These are phyloP conservation scores for Eragrostis tef DNA, from an alignment of 202 grass and related monocot species.

Conservation along the genomic window DNA sequence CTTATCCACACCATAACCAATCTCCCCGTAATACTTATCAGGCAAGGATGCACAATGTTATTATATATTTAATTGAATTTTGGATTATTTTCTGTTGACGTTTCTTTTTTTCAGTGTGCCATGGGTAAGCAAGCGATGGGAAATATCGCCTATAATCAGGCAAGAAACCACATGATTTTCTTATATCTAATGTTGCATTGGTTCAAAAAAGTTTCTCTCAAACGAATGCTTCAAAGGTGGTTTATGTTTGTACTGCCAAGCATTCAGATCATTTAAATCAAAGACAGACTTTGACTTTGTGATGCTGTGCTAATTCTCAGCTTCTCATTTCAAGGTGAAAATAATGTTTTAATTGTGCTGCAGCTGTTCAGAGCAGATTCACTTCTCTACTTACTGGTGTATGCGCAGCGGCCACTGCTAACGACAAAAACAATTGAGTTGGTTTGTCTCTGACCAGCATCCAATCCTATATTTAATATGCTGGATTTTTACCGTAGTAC, in stretches of 20 bases:
- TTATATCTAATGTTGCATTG: not conserved
- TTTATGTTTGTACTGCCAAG: constrained; percentile 3
- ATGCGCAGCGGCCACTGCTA: constrained; percentile 85
- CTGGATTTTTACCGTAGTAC: constrained; percentile 26
- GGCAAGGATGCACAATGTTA: constrained; percentile 51
- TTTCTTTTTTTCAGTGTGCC: constrained; percentile 70
- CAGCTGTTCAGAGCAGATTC: constrained; percentile 88
- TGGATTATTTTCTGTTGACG: constrained; percentile 28
- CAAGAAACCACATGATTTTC: constrained; percentile 41
- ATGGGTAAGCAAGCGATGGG: constrained; percentile 99
- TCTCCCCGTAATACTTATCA: constrained; percentile 99
- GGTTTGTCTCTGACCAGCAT: constrained; percentile 48
- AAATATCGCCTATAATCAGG: constrained; percentile 97
- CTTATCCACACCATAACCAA: constrained; percentile 95
- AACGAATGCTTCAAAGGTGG: constrained; percentile 8
- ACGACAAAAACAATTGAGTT: constrained; percentile 99
- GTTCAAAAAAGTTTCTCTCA: not conserved
- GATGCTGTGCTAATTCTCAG: constrained; percentile 3
- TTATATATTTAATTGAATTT: constrained; percentile 20
- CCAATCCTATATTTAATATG: not conserved
- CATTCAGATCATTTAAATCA: not conserved
- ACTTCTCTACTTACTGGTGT: constrained; percentile 88
- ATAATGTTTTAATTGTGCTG: constrained; percentile 41
- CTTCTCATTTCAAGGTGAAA: constrained; percentile 33
- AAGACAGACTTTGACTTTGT: constrained; percentile 8